Evolutionary conservation across 805 yeast genomes (phyloP).

Genomic region (Clavispora asparagi): DNA sequence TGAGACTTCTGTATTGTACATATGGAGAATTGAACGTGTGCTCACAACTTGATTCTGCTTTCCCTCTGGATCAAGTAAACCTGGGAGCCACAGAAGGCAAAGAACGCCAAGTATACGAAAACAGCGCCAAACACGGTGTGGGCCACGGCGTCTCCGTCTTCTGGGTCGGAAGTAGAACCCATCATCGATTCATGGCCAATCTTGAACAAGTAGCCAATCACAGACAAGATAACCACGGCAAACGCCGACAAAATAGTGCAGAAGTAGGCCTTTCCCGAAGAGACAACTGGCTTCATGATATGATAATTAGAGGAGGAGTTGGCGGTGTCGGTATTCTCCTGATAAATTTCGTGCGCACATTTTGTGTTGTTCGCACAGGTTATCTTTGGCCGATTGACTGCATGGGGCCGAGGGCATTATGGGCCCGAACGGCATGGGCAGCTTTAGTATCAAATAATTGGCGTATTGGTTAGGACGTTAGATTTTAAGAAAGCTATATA

Average conservation of each 20-base stretch:
- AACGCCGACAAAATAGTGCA: slow-evolving; percentile 91
- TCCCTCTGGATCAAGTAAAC: slow-evolving; percentile 59
- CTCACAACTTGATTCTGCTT: slow-evolving; percentile 48
- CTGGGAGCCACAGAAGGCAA: slow-evolving; percentile 88
- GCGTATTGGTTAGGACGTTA: too few species aligned
- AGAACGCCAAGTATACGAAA: slow-evolving; percentile 70
- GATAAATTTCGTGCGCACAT: neutral
- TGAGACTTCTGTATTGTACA: neutral
- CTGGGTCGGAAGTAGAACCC: slow-evolving; percentile 88
- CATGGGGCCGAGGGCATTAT: neutral
- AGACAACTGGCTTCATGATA: slow-evolving; percentile 40
- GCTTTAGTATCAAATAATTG: too few species aligned
- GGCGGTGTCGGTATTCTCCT: neutral
- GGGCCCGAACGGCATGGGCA: too few species aligned
- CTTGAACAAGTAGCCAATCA: slow-evolving; percentile 78
- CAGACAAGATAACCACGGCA: slow-evolving; percentile 81
- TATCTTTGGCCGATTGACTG: neutral
- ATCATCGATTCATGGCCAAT: slow-evolving; percentile 84
- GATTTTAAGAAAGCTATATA: too few species aligned
- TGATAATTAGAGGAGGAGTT: neutral
- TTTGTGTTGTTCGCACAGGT: neutral
- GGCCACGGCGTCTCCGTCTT: slow-evolving; percentile 91
- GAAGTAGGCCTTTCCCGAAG: slow-evolving; percentile 85
- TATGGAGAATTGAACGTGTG: neutral
- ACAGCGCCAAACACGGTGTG: slow-evolving; percentile 88